Base-by-base conservation (phyloP, 2,329 filamentous ascomycete species). In the Fusarium nisikadoi region DNA sequence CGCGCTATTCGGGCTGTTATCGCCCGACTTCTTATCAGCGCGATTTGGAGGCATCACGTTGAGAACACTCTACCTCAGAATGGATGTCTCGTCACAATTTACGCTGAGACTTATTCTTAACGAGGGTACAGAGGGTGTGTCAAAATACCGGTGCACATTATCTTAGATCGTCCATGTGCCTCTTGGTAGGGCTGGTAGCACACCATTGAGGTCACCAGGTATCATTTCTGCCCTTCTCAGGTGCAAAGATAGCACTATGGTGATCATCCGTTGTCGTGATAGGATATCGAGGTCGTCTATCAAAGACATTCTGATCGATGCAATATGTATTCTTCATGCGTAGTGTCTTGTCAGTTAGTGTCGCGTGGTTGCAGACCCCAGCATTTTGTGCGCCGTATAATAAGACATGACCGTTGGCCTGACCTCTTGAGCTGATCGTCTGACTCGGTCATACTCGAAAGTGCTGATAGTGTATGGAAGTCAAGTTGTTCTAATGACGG, bases 1-100 rank as follows among this genome's bases (percentile, higher is more conserved):
- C 70, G 70, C 70, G 62, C 43, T 57, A 29, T 56, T 50, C 35
- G 38, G 49, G 39, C 47, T 66, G 58, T 67, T 70, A 71, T 70
- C 57, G 47, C 41, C 55, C 62, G 16, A 53, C 36, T 70, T 50
- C 54, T 73, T 72, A 71, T 71, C 53, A 36, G 36, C 23, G 19
- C 47, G 38, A 43, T 57, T 43, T 54, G 41, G 49, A 50, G 49
- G 23, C 38, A 61, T 36, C 31, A 35, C 17, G 23, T 25, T 41
- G 39, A 65, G 47, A 25, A 41, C 41, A 49, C 29, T 17, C 20
- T 33, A 23, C n/a, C n/a, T 20, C 25, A 46, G 31, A 16, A 19
- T 36, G 33, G 31, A 19, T 47, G 31, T 49, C 11, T 27, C 47
- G 38, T 33, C 19, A 27, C n/a, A n/a, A 35, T 36, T 47, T 36